Evolutionary conservation across 306 rosid species (phyloP).

Genomic region (Sesbania bispinosa): DNA sequence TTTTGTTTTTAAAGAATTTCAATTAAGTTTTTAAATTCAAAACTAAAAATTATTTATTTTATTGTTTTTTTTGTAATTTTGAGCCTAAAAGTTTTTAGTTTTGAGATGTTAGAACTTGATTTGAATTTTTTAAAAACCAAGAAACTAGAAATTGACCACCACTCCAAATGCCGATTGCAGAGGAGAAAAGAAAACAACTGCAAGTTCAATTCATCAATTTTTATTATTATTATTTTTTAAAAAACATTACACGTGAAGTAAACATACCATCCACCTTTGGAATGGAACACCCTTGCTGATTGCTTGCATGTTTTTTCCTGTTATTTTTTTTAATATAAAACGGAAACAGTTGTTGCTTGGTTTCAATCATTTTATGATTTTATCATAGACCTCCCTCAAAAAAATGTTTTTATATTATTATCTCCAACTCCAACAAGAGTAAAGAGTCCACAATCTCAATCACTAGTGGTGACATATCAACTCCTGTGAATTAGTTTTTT

Average conservation of each 20-base stretch:
- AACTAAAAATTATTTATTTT: too few species aligned
- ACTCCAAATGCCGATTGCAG: too few species aligned
- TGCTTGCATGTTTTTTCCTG: neutral
- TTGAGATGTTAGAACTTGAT: too few species aligned
- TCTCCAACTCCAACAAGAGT: neutral
- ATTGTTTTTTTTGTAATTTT: too few species aligned
- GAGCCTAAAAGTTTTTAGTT: too few species aligned
- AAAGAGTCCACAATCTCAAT: constrained; percentile 12
- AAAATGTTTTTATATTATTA: too few species aligned
- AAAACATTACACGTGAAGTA: constrained; percentile 23
- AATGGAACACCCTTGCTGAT: neutral
- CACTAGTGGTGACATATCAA: constrained; percentile 25
- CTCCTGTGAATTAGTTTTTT: neutral
- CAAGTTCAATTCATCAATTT: neutral
- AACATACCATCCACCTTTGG: constrained; percentile 11
- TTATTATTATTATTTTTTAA: neutral
- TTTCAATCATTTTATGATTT: constrained; percentile 16
- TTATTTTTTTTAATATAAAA: neutral
- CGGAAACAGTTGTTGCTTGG: neutral
- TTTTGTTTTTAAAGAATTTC: too few species aligned
- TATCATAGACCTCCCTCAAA: neutral
- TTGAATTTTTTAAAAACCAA: too few species aligned
- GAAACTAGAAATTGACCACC: too few species aligned
- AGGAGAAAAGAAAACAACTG: neutral
- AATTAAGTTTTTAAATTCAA: too few species aligned